A percentile compares a stretch with the other conserved stretches of the same genome.
These are phyloP conservation scores for Filobasidium wieringae DNA, from an alignment of 768 basidiomycete genomes.

Conservation along the genomic window DNA sequence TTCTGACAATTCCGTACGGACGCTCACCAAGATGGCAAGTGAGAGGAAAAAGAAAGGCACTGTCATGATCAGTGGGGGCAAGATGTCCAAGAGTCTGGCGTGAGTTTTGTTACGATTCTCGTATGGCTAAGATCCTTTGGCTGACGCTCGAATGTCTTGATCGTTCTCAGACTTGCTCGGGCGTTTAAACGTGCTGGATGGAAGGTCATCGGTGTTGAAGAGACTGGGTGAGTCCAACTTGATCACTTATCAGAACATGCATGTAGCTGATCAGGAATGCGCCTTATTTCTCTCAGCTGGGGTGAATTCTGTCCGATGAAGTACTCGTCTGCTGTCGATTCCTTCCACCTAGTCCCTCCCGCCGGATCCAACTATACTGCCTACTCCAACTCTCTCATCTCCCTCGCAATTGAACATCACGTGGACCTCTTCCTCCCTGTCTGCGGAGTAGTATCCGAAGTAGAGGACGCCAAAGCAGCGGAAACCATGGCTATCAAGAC, in stretches of 20 bases:
- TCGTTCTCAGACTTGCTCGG: slow-evolving; percentile 20
- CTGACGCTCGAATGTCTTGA: background rate
- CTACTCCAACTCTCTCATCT: slow-evolving; percentile 25
- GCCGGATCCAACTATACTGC: slow-evolving; percentile 18
- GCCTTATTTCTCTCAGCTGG: slow-evolving; percentile 21
- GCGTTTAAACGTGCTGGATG: slow-evolving; percentile 35
- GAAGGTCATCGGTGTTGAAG: slow-evolving; percentile 34
- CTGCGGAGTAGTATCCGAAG: slow-evolving; percentile 32
- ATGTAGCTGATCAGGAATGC: too few species aligned
- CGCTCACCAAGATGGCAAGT: background rate
- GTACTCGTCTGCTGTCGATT: slow-evolving; percentile 25
- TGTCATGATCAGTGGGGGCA: slow-evolving; percentile 32
- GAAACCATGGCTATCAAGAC: slow-evolving; percentile 26
- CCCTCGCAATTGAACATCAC: slow-evolving; percentile 25
- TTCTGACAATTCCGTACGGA: background rate
- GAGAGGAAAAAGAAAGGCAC: slow-evolving; percentile 17
- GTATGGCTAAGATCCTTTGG: background rate
- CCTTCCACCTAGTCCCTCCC: slow-evolving; percentile 28
- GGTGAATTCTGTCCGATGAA: slow-evolving; percentile 32
- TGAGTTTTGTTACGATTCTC: slow-evolving; percentile 13
- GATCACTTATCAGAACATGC: too few species aligned
- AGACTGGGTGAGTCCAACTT: slow-evolving; percentile 20
- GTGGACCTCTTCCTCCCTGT: slow-evolving; percentile 35
- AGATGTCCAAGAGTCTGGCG: slow-evolving; percentile 33
- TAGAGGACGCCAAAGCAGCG: slow-evolving; percentile 36